Percentiles rank a stretch among this genome's conserved stretches.
Conservation (phyloP, 192 early-diverging fungal genomes). For the Rhizophagus clarus region DNA sequence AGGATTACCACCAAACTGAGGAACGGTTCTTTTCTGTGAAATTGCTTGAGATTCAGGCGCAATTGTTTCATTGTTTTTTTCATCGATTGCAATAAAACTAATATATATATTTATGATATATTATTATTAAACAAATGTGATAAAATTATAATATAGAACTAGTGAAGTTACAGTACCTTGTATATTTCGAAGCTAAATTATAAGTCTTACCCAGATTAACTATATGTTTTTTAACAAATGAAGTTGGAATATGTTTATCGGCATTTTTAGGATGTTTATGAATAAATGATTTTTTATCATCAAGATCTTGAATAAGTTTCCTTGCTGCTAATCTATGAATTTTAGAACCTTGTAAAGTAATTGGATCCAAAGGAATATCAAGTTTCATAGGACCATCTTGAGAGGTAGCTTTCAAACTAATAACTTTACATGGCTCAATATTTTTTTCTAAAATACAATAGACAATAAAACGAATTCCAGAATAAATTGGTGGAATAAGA, state of each 20-base stretch:
- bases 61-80: not conserved
- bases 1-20: too few species aligned
- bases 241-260: not conserved
- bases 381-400: conserved; percentile 9
- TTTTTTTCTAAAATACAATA: conserved; percentile 11
- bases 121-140: too few species aligned
- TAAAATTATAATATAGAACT: too few species aligned
- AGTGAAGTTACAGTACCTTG: conserved; percentile 10
- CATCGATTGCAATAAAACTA: not conserved
- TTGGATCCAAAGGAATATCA: conserved; percentile 3
- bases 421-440: not conserved
- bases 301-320: conserved; percentile 29
- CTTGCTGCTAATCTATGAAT: conserved; percentile 28
- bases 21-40: not conserved
- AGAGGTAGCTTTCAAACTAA: conserved; percentile 6
- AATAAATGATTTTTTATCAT: conserved; percentile 9
- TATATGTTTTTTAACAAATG: not conserved
- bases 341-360: conserved; percentile 8
- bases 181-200: conserved; percentile 23
- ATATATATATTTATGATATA: too few species aligned
- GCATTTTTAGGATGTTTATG: conserved; percentile 19
- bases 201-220: not conserved
- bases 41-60: not conserved
- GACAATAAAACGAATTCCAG: conserved; percentile 7
- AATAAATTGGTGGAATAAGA: conserved; percentile 18